These are phyloP conservation scores for Debaryomyces udenii DNA, from an alignment of 1,139 yeast genomes.

Conservation along the genomic window DNA sequence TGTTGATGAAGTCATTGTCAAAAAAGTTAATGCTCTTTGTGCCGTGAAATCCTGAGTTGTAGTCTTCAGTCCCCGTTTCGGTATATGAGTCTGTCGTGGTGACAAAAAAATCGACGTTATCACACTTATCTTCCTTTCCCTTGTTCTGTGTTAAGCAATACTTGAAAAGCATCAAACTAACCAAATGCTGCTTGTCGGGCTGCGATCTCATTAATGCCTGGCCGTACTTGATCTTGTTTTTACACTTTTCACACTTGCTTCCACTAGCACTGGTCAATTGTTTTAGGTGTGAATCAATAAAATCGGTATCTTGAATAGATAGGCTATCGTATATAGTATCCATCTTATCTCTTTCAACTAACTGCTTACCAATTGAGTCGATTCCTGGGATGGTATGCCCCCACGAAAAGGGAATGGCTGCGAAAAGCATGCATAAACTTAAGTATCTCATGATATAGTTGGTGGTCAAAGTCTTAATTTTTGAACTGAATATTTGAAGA, in stretches of 20 bases:
- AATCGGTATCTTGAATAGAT: conserved; percentile 32
- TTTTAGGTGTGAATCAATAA: conserved; percentile 29
- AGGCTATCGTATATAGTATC: conserved; percentile 31
- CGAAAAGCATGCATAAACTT: conserved; percentile 1
- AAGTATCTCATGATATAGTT: background rate
- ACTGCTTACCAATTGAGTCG: background rate
- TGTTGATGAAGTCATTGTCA: conserved; percentile 44
- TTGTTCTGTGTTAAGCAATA: conserved; percentile 37
- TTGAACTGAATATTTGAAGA: too few species aligned
- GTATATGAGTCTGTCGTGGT: conserved; percentile 31
- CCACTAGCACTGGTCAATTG: conserved; percentile 18
- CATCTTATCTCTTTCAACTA: conserved; percentile 20
- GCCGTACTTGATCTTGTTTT: conserved; percentile 38
- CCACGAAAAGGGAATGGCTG: background rate
- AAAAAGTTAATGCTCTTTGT: conserved; percentile 34
- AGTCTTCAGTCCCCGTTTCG: conserved; percentile 22
- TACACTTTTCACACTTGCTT: conserved; percentile 36
- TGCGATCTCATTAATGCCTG: conserved; percentile 28
- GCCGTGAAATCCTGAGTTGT: conserved; percentile 27
- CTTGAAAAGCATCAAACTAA: conserved; percentile 39
- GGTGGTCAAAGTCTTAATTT: background rate
- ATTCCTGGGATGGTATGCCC: conserved; percentile 2
- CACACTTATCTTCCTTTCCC: conserved; percentile 36
- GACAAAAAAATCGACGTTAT: conserved; percentile 41
- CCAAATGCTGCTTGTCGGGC: conserved; percentile 41